Base-by-base conservation (phyloP, 148 eudicot genomes). In the Camellia lanceoleosa region DNA sequence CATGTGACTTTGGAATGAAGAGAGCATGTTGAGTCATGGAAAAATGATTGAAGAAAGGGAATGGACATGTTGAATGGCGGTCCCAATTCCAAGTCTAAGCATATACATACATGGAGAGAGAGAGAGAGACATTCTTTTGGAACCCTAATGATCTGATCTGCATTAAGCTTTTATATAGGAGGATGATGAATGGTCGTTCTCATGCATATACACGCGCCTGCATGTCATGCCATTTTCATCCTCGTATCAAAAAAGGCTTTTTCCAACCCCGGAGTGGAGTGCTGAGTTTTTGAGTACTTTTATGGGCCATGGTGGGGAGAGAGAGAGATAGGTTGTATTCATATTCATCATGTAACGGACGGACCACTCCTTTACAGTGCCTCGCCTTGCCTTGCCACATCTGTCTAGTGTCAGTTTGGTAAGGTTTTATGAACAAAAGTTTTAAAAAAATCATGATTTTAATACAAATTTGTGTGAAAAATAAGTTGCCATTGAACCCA, bases 1-100 rank as follows among this genome's bases (percentile, higher is more conserved):
- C 59, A 71, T 76, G 79, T 76, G 79, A 14, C 43, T 38, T 30
- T 30, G 38, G 38, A 30, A 30, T 30, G 38, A 30, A 30, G 38
- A 30, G 38, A 30, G 38, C 38, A 30, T 8, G 10, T 68, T 15
- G 76, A 79, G 70, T 49, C 71, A 14, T 18, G 38, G 38, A 78
- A 4, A n/a, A 80, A 73, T 80, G 64, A 80, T 80, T 64, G 78
- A 65, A 73, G 71, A 73, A 65, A 62, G 77, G 62, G 69, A 71
- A 73, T 63, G 78, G 64, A 72, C 82, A 65, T 80, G 52, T 20
- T 49, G 46, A 65, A 63, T 60, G 80, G 73, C 71, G 80, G 63
- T 78, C 80, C 80, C 71, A 1, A 23, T 11, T 30, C 30, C 5
- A 4, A 3, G 42, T 52, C 43, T 6, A 71, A 7, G 23, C 5